phyloP scores from a whole-genome alignment of 2,329 filamentous ascomycete species.

The Venturia nashicola region DNA sequence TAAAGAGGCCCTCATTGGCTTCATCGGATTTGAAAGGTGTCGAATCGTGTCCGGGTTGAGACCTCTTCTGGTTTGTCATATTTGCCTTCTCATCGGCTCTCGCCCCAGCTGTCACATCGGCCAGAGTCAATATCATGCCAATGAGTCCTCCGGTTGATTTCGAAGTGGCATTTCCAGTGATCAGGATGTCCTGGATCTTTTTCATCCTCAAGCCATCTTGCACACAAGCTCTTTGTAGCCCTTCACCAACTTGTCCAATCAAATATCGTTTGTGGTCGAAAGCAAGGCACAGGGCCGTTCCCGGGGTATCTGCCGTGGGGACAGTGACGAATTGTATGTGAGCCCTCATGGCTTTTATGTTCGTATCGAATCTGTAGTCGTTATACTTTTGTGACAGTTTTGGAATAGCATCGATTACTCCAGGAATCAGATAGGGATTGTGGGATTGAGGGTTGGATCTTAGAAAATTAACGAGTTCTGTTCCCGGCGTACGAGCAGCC shows the following conservation, averaged over 20 bases:
- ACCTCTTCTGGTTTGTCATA: not conserved
- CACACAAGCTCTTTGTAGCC: conserved; percentile 64
- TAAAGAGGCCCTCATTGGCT: not conserved
- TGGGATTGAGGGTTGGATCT: not conserved
- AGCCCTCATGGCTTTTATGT: conserved; percentile 50
- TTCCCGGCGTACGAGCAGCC: not conserved
- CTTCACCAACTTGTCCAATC: conserved; percentile 73
- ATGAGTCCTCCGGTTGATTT: conserved; percentile 66
- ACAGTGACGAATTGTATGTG: conserved; percentile 65
- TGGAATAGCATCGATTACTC: not conserved
- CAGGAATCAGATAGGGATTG: not conserved
- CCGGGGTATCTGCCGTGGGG: conserved; percentile 79
- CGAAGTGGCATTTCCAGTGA: conserved; percentile 71
- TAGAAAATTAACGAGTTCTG: not conserved
- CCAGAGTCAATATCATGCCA: conserved; percentile 74
- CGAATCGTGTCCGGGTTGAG: not conserved
- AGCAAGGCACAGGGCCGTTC: conserved; percentile 64
- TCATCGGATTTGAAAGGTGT: not conserved
- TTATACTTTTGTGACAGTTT: not conserved
- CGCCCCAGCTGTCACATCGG: conserved; percentile 47
- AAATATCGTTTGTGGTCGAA: conserved; percentile 75
- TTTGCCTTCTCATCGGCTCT: conserved; percentile 15
- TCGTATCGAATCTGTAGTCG: not conserved
- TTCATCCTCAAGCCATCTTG: conserved; percentile 54
- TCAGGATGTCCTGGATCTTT: conserved; percentile 65